Evolutionary conservation across 2,329 filamentous ascomycete species (phyloP).

Genomic region (Incumbomyces delicatus): DNA sequence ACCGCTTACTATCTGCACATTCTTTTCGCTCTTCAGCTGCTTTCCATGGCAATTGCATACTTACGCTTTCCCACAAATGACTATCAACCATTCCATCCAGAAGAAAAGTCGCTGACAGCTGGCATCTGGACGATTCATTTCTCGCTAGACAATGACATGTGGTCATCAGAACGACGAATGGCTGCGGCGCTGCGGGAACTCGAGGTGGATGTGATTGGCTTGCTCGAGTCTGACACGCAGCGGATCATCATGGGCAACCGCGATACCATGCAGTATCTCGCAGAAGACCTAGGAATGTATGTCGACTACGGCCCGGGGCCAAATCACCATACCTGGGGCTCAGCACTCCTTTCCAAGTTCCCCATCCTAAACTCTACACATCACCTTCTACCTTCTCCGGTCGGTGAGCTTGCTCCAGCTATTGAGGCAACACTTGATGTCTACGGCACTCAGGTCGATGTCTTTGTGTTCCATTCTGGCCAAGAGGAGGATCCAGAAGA

Average conservation of each 20-base stretch:
- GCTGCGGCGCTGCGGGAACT: conserved; percentile 81
- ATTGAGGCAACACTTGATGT: conserved; percentile 95
- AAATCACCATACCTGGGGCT: conserved; percentile 98
- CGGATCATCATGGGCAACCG: conserved; percentile 99
- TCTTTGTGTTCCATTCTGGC: conserved; percentile 97
- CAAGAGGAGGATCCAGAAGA: conserved; percentile 96
- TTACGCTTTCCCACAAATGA: conserved; percentile 87
- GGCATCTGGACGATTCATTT: conserved; percentile 99
- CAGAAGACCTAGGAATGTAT: conserved; percentile 97
- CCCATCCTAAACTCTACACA: conserved; percentile 96
- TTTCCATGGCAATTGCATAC: conserved; percentile 73
- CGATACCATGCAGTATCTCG: conserved; percentile 87
- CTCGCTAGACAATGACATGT: conserved; percentile 96
- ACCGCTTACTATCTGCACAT: conserved; percentile 62
- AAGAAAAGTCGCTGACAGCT: conserved; percentile 79
- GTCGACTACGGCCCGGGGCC: conserved; percentile 94
- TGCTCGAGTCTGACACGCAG: conserved; percentile 86
- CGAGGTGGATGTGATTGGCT: conserved; percentile 95
- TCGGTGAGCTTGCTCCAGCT: conserved; percentile 87
- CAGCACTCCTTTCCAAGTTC: conserved; percentile 88
- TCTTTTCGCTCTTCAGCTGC: conserved; percentile 64
- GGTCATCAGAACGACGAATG: conserved; percentile 91
- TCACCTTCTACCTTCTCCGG: conserved; percentile 84
- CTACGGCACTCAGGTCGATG: conserved; percentile 80
- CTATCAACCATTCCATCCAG: conserved; percentile 78